phyloP scores from a whole-genome alignment of 2,329 filamentous ascomycete species.

The Fusarium piperis region DNA sequence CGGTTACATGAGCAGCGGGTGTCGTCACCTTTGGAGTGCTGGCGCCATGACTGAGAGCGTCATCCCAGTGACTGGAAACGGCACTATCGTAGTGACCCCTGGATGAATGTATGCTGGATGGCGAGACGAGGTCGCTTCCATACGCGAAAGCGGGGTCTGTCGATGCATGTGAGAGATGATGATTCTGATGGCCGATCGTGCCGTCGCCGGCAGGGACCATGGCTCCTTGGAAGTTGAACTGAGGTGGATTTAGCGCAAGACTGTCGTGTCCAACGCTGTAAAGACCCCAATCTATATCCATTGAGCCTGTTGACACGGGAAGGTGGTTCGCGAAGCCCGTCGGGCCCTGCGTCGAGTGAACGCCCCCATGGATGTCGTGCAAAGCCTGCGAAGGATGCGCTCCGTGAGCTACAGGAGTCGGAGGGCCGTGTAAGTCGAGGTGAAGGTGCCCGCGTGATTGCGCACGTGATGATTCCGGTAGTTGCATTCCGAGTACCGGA shows the following conservation, averaged over 20 bases:
- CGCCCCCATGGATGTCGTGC: constrained; percentile 21
- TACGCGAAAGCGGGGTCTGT: constrained; percentile 32
- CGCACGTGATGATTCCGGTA: constrained; percentile 35
- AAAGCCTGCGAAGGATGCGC: constrained; percentile 12
- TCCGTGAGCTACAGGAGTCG: constrained; percentile 6
- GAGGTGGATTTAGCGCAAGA: constrained; percentile 27
- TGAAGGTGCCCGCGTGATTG: constrained; percentile 33
- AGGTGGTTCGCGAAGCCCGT: constrained; percentile 25
- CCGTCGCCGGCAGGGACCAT: constrained; percentile 18
- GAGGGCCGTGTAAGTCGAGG: constrained; percentile 33
- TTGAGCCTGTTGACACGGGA: constrained; percentile 18
- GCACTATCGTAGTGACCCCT: constrained; percentile 28
- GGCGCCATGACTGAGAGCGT: constrained; percentile 32
- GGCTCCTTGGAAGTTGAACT: constrained; percentile 37
- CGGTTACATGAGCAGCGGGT: constrained; percentile 29
- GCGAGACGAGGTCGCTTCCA: constrained; percentile 35
- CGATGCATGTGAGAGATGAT: constrained; percentile 28
- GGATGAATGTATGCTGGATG: constrained; percentile 37
- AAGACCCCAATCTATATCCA: constrained; percentile 39
- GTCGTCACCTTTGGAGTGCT: constrained; percentile 40
- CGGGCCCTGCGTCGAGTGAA: constrained; percentile 25
- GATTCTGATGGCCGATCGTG: constrained; percentile 28
- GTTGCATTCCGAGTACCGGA: constrained; percentile 32
- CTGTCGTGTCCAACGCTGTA: constrained; percentile 28
- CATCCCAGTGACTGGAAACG: constrained; percentile 34